Evolutionary conservation across 495 filamentous ascomycete species (phyloP).

Genomic region (Viridothelium virens): DNA sequence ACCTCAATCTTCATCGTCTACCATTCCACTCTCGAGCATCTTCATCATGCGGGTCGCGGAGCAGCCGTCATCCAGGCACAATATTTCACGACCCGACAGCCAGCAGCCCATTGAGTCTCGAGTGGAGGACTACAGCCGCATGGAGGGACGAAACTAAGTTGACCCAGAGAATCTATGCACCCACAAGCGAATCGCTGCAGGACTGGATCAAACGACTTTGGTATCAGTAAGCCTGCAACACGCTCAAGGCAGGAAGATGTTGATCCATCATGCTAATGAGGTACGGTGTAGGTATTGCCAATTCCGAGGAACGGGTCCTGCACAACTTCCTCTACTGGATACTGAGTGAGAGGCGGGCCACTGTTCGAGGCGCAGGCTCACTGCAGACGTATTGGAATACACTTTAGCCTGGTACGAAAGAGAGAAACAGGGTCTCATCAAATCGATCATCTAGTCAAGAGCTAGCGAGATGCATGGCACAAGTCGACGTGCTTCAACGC

Average conservation of each 20-base stretch:
- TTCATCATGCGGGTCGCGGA: no score
- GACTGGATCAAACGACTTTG: slow-evolving; percentile 11
- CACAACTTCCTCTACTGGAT: slow-evolving; percentile 11
- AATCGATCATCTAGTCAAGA: neutral
- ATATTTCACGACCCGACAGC: no score
- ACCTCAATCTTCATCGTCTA: no score
- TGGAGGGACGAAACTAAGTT: neutral
- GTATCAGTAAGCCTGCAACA: neutral
- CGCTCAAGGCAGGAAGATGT: neutral
- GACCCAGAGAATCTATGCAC: slow-evolving; percentile 12
- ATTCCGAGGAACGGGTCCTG: neutral
- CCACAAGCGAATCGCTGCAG: neutral
- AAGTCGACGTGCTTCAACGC: neutral
- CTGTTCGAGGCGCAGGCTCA: neutral
- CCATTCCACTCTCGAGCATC: no score
- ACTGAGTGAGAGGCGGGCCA: neutral
- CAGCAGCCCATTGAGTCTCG: no score
- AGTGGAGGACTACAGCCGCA: neutral
- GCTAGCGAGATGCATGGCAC: slow-evolving; percentile 7
- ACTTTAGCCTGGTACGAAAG: neutral
- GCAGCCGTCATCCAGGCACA: no score
- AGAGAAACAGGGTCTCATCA: neutral
- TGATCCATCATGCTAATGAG: neutral
- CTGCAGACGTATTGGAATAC: slow-evolving; percentile 12
- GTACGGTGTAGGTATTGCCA: neutral